Conservation (phyloP, 139 green algal species). For the Ettlia oleoabundans region DNA sequence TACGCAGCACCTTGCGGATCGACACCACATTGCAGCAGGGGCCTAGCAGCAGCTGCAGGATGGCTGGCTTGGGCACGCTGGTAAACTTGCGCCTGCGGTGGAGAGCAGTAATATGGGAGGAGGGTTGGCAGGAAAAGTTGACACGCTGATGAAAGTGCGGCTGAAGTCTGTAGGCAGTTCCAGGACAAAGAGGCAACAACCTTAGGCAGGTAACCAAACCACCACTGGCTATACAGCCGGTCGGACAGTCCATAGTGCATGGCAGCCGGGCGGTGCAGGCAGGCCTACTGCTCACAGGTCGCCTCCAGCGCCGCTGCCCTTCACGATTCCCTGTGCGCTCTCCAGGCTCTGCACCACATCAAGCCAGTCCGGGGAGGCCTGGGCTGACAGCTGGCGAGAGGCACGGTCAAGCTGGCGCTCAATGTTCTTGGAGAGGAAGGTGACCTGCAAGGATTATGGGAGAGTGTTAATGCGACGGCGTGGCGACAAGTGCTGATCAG, state of each 20-base stretch:
- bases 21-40: slow-evolving; percentile 62
- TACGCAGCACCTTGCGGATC: slow-evolving; percentile 17
- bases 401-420: not conserved
- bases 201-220: too few relatives aligned
- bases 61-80: slow-evolving; percentile 54
- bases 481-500: too few relatives aligned
- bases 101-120: too few relatives aligned
- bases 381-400: not conserved
- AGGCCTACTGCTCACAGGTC: slow-evolving; percentile 59
- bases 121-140: too few relatives aligned
- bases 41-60: slow-evolving; percentile 74
- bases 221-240: too few relatives aligned
- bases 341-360: slow-evolving; percentile 46
- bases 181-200: too few relatives aligned
- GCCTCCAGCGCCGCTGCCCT: slow-evolving; percentile 69
- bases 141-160: too few relatives aligned
- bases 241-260: too few relatives aligned
- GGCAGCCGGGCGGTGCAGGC: not conserved
- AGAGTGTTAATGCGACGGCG: too few relatives aligned
- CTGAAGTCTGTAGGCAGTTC: too few relatives aligned
- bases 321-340: slow-evolving; percentile 51
- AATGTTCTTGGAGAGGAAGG: not conserved
- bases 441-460: not conserved
- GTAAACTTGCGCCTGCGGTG: slow-evolving; percentile 64
- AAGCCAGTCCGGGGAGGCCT: slow-evolving; percentile 17